Percentiles rank a stretch among this genome's conserved stretches.
phyloP scores from a whole-genome alignment of 148 eudicot species.

The Camellia granthamiana region DNA sequence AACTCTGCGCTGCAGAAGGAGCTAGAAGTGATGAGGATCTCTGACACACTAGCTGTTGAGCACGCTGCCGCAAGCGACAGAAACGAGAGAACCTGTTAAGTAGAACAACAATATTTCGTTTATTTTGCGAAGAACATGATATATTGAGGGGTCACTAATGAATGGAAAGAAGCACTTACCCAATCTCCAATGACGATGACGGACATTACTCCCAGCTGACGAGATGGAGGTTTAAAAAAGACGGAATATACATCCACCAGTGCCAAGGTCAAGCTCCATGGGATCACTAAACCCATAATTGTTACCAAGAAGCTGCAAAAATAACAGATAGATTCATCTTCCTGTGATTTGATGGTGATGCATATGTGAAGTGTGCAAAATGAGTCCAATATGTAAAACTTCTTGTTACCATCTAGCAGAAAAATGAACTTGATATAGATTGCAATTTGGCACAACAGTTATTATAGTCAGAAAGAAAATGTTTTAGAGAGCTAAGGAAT shows the following conservation, averaged over 20 bases:
- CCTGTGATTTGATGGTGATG: background rate
- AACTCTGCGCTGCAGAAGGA: constrained; percentile 40
- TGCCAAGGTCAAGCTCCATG: constrained; percentile 90
- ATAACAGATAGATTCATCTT: background rate
- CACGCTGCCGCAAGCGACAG: constrained; percentile 85
- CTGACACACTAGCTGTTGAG: constrained; percentile 77
- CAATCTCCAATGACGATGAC: constrained; percentile 74
- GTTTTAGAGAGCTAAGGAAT: background rate
- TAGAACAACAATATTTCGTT: background rate
- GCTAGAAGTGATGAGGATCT: constrained; percentile 41
- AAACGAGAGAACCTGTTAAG: constrained; percentile 66
- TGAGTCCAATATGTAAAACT: background rate
- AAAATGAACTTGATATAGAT: background rate
- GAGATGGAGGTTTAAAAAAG: constrained; percentile 56
- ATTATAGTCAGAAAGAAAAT: too few species aligned
- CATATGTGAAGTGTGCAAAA: background rate
- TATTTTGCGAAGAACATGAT: background rate
- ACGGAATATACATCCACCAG: constrained; percentile 70
- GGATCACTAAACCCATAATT: constrained; percentile 80
- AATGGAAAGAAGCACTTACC: constrained; percentile 37
- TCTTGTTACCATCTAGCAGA: background rate
- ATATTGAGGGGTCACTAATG: background rate
- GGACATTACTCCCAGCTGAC: constrained; percentile 55
- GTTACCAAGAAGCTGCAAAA: constrained; percentile 87
- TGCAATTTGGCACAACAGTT: too few species aligned